These are phyloP conservation scores for Hyaloperonospora arabidopsidis DNA, from an alignment of 352 stramenopile genomes.

Conservation along the genomic window DNA sequence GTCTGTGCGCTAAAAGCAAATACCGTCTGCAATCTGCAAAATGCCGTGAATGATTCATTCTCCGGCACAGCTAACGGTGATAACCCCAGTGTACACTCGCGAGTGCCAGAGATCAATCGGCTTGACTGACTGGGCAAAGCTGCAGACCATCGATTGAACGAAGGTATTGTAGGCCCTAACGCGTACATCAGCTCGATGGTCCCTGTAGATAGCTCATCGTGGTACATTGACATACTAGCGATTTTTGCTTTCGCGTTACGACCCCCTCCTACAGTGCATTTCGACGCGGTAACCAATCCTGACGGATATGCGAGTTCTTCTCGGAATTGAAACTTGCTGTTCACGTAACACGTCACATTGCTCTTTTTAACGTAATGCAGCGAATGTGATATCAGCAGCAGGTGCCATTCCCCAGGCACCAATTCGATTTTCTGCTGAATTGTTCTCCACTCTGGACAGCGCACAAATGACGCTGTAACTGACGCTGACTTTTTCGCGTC, in stretches of 20 bases:
- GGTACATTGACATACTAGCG: constrained; percentile 72
- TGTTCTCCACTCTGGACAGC: constrained; percentile 46
- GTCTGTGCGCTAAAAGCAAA: constrained; percentile 69
- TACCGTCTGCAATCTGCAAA: constrained; percentile 60
- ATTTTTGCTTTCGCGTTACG: constrained; percentile 33
- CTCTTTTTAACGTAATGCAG: constrained; percentile 84
- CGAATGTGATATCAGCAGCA: constrained; percentile 67
- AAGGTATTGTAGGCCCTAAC: constrained; percentile 49
- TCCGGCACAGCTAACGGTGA: constrained; percentile 39
- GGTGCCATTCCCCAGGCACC: constrained; percentile 47
- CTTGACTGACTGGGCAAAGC: constrained; percentile 20
- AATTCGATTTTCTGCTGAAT: constrained; percentile 42
- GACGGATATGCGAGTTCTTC: constrained; percentile 77
- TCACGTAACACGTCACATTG: constrained; percentile 66
- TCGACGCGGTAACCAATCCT: constrained; percentile 60
- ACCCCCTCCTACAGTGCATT: constrained; percentile 60
- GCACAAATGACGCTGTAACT: constrained; percentile 25
- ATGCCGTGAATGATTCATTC: constrained; percentile 29
- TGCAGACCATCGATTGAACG: constrained; percentile 49
- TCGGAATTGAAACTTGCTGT: constrained; percentile 51
- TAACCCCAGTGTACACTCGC: constrained; percentile 34
- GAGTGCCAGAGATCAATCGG: constrained; percentile 41
- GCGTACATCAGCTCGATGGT: constrained; percentile 52
- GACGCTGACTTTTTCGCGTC: constrained; percentile 28
- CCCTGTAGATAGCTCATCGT: constrained; percentile 54